A percentile compares a stretch with the other conserved stretches of the same genome.
Evolutionary conservation across 768 basidiomycete species (phyloP).

Genomic region (Glaciozyma antarctica): DNA sequence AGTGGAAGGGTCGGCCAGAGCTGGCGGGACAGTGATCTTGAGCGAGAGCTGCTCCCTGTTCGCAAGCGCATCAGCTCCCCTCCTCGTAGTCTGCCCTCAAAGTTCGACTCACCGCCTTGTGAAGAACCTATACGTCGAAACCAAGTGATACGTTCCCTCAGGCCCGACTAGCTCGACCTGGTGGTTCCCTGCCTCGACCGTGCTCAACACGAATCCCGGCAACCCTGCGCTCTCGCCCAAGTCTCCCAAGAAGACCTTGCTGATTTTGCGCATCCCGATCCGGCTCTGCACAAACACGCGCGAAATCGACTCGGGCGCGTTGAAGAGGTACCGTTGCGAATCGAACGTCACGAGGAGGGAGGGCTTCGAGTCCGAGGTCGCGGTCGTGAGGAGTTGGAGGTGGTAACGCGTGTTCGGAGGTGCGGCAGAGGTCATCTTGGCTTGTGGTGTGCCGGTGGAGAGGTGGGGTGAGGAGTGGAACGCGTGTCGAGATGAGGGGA

Average conservation of each 20-base stretch:
- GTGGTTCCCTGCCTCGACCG: constrained; percentile 59
- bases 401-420: constrained; percentile 12
- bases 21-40: constrained; percentile 44
- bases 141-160: constrained; percentile 8
- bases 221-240: constrained; percentile 49
- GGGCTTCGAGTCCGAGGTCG: constrained; percentile 62
- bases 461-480: background rate
- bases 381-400: constrained; percentile 21
- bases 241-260: constrained; percentile 63
- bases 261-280: constrained; percentile 57
- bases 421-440: constrained; percentile 7
- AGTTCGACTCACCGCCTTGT: background rate
- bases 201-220: constrained; percentile 65
- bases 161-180: constrained; percentile 62
- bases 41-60: constrained; percentile 50
- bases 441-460: background rate
- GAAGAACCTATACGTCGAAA: constrained; percentile 24
- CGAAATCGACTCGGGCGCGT: constrained; percentile 70
- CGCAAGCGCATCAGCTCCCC: background rate
- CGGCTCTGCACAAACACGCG: constrained; percentile 62
- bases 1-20: constrained; percentile 30
- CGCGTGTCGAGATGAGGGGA: background rate
- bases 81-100: accelerated
- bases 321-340: constrained; percentile 75
- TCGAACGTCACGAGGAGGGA: constrained; percentile 66